phyloP scores from a whole-genome alignment of 2,329 filamentous ascomycete species.

The Paraphaeosphaeria minitans region DNA sequence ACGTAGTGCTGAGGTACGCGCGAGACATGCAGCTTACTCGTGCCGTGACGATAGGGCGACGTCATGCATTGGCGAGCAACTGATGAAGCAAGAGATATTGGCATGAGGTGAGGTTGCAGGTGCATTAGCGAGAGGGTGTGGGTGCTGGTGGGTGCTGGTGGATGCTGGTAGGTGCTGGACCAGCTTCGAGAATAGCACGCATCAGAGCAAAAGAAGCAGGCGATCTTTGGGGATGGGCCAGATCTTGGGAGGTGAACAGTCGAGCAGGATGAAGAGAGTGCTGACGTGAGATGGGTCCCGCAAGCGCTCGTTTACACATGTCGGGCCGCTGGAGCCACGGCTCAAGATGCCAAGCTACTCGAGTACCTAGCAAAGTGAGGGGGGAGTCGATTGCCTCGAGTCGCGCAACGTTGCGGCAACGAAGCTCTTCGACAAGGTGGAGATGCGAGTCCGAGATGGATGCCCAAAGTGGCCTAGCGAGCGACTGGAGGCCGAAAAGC shows the following conservation, averaged over 20 bases:
- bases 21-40: slow-evolving; percentile 9
- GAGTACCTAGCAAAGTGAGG: no score
- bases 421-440: background rate
- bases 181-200: background rate
- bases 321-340: background rate
- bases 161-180: background rate
- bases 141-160: background rate
- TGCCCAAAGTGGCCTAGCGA: background rate
- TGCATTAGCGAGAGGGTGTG: slow-evolving; percentile 3
- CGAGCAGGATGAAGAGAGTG: slow-evolving; percentile 19
- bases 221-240: background rate
- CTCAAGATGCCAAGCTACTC: background rate
- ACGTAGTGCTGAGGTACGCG: slow-evolving; percentile 8
- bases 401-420: background rate
- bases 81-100: background rate
- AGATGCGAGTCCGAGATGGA: background rate
- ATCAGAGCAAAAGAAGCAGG: slow-evolving; percentile 1
- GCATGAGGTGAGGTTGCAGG: slow-evolving; percentile 5
- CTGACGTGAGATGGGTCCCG: slow-evolving; percentile 11
- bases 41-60: background rate
- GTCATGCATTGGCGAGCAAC: background rate
- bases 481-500: background rate
- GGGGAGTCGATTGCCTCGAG: background rate
- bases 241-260: slow-evolving; percentile 11
- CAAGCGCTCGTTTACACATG: background rate